A percentile compares a stretch with the other conserved stretches of the same genome.
These are phyloP conservation scores for Teunomyces panamensis DNA, from an alignment of 805 yeast species.

Conservation along the genomic window DNA sequence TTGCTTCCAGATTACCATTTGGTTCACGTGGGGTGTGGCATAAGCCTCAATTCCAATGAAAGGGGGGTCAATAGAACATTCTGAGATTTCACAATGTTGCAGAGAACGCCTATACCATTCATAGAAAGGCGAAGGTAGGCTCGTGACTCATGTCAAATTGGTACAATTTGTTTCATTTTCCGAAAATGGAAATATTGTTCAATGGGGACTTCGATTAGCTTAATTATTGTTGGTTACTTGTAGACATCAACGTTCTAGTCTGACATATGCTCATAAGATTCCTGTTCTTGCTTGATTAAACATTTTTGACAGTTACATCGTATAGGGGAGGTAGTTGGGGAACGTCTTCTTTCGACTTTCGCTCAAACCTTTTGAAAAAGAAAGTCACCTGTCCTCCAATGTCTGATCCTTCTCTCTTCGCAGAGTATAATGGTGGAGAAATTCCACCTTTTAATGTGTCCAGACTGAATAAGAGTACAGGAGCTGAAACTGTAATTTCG, in stretches of 20 bases:
- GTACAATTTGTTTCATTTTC: no score
- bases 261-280: no score
- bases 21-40: neutral
- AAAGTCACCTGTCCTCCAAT: neutral
- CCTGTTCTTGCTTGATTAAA: no score
- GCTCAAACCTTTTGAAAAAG: neutral
- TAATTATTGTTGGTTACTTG: no score
- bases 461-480: slow-evolving; percentile 9
- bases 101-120: no score
- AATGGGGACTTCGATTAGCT: no score
- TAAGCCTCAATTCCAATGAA: neutral
- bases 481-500: slow-evolving; percentile 12
- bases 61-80: no score
- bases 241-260: no score
- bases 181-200: no score
- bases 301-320: neutral
- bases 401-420: neutral
- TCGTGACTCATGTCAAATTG: no score
- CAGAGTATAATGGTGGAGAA: slow-evolving; percentile 12
- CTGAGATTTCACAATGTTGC: no score
- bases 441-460: slow-evolving; percentile 10
- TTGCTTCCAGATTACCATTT: neutral
- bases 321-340: neutral
- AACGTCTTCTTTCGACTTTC: neutral
- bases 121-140: no score